phyloP scores from a whole-genome alignment of 768 basidiomycete genomes.

The Tulasnella calospora region DNA sequence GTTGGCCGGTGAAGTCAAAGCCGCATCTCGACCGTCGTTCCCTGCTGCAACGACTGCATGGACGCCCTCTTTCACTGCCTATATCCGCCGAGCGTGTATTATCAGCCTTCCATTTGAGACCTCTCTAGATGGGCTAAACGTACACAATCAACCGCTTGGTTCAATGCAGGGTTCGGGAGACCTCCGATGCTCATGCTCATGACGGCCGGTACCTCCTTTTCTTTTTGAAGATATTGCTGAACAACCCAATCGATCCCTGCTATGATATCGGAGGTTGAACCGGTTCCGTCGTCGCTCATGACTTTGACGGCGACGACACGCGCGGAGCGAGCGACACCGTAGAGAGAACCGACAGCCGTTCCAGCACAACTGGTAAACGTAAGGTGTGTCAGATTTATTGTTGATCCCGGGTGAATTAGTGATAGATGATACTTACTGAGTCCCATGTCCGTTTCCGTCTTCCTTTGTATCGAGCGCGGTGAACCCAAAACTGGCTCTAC shows the following conservation, averaged over 20 bases:
- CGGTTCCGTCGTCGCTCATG: constrained; percentile 38
- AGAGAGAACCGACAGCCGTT: constrained; percentile 34
- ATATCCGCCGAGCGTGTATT: not conserved
- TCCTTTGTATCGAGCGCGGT: constrained; percentile 36
- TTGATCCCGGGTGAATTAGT: constrained; percentile 21
- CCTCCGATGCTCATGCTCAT: constrained; percentile 42
- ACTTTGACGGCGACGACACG: constrained; percentile 45
- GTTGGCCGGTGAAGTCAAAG: constrained; percentile 25
- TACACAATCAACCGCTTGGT: constrained; percentile 36
- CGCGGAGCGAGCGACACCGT: constrained; percentile 39
- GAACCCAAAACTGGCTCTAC: constrained; percentile 43
- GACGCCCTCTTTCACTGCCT: constrained; percentile 27
- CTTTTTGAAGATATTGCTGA: constrained; percentile 25
- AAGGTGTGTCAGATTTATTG: constrained; percentile 30
- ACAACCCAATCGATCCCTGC: constrained; percentile 39
- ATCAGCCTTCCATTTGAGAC: not conserved
- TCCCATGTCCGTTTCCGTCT: constrained; percentile 46
- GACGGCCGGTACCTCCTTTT: constrained; percentile 35
- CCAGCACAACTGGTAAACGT: constrained; percentile 8
- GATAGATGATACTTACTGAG: constrained; percentile 34
- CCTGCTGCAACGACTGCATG: constrained; percentile 29
- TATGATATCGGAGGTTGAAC: constrained; percentile 31
- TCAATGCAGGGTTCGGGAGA: constrained; percentile 32
- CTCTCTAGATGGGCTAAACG: not conserved
- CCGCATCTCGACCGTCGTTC: constrained; percentile 29